These are phyloP conservation scores for Phytopythium mirpurense DNA, from an alignment of 352 stramenopile genomes.

Conservation along the genomic window DNA sequence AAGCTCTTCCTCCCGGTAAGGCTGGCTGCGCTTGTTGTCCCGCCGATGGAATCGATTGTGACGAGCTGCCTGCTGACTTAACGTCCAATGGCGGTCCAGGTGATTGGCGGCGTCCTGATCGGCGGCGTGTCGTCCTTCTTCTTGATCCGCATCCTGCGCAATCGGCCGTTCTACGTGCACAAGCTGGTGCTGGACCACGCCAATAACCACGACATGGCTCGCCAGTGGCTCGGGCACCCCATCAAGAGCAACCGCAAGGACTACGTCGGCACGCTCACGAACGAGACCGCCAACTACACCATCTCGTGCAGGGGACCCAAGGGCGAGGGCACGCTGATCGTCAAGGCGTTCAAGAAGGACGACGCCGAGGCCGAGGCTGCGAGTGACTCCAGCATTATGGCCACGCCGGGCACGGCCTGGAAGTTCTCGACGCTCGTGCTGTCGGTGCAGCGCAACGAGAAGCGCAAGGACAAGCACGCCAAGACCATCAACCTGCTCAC, in stretches of 20 bases:
- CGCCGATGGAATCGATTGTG: not conserved
- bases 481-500: slow-evolving; percentile 60
- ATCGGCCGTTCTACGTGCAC: slow-evolving; percentile 76
- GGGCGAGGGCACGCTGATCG: slow-evolving; percentile 61
- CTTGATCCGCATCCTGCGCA: slow-evolving; percentile 68
- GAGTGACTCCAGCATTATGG: slow-evolving; percentile 26
- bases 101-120: slow-evolving; percentile 55
- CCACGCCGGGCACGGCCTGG: slow-evolving; percentile 61
- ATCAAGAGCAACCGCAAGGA: slow-evolving; percentile 72
- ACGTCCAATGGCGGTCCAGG: slow-evolving; percentile 1
- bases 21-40: not conserved
- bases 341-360: slow-evolving; percentile 69
- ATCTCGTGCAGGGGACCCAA: slow-evolving; percentile 62
- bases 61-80: not conserved
- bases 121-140: slow-evolving; percentile 66
- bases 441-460: slow-evolving; percentile 51
- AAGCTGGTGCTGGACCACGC: slow-evolving; percentile 72
- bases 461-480: slow-evolving; percentile 53
- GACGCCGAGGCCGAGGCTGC: slow-evolving; percentile 11
- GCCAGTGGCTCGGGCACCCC: slow-evolving; percentile 50
- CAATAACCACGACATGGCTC: slow-evolving; percentile 63
- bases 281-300: slow-evolving; percentile 59
- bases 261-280: slow-evolving; percentile 58
- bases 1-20: slow-evolving; percentile 58
- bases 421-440: slow-evolving; percentile 75